phyloP scores from a whole-genome alignment of 1,284 basidiomycete genomes.

The Cutaneotrichosporon dermatis region DNA sequence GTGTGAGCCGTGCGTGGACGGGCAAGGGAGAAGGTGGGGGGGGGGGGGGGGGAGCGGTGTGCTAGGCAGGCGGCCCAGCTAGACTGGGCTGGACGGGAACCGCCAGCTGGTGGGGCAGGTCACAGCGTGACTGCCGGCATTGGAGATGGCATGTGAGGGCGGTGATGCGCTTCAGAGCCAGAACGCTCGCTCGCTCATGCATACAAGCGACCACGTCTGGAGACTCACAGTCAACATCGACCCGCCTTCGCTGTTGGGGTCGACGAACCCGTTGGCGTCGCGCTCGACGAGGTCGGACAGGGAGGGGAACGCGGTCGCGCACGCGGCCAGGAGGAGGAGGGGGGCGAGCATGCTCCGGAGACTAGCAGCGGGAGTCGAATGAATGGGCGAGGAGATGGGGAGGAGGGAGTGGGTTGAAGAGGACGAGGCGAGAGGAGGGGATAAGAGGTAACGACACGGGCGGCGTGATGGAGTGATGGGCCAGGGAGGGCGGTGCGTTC shows the following conservation, averaged over 20 bases:
- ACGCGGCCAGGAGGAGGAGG: not conserved
- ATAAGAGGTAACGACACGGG: not conserved
- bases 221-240: conserved; percentile 13
- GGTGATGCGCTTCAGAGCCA: no score
- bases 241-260: conserved; percentile 9
- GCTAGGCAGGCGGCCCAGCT: not conserved
- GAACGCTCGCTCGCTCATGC: no score
- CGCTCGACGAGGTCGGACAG: not conserved
- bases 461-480: no score
- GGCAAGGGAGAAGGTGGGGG: no score
- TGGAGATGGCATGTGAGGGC: no score
- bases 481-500: no score
- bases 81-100: not conserved
- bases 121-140: no score
- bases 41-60: not conserved
- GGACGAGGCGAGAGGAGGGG: not conserved
- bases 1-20: not conserved
- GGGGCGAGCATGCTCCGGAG: not conserved
- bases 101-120: no score
- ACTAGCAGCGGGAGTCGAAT: no score
- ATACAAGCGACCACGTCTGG: no score
- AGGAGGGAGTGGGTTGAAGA: not conserved
- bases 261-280: conserved; percentile 2
- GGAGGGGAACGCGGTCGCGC: not conserved
- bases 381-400: no score